Conservation (phyloP, 768 basidiomycete genomes). For the Inosperma sp. region DNA sequence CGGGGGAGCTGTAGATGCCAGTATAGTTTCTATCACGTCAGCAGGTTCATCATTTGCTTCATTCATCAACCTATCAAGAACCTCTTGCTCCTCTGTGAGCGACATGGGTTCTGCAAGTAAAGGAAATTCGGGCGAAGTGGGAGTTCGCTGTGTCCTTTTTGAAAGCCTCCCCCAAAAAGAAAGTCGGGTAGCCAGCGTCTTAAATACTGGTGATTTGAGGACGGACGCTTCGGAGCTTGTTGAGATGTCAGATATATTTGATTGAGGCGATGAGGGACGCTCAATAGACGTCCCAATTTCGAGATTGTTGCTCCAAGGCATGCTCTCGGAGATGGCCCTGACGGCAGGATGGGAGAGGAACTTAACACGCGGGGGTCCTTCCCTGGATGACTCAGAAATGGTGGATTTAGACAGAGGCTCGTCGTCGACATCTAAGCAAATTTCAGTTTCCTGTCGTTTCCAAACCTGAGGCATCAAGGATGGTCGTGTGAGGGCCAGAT, state of each 20-base stretch:
- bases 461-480: constrained; percentile 44
- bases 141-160: constrained; percentile 34
- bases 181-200: constrained; percentile 57
- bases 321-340: constrained; percentile 27
- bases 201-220: constrained; percentile 51
- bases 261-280: constrained; percentile 38
- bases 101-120: constrained; percentile 22
- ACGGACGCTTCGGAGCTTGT: constrained; percentile 46
- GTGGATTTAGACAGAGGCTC: constrained; percentile 7
- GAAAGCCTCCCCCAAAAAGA: constrained; percentile 73
- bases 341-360: constrained; percentile 48
- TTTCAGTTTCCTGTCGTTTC: constrained; percentile 8
- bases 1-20: constrained; percentile 57
- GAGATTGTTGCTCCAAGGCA: constrained; percentile 6
- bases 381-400: neutral
- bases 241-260: constrained; percentile 50
- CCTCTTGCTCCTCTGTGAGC: constrained; percentile 31
- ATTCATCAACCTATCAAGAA: constrained; percentile 43
- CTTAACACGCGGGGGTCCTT: constrained; percentile 40
- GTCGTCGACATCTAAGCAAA: constrained; percentile 17
- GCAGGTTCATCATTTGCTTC: constrained; percentile 44
- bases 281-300: constrained; percentile 22
- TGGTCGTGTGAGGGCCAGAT: constrained; percentile 39
- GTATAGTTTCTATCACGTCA: constrained; percentile 52
- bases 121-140: constrained; percentile 14